A percentile compares a stretch with the other conserved stretches of the same genome.
Evolutionary conservation across 805 yeast genomes (phyloP).

Genomic region (Wickerhamiella bombiphila): DNA sequence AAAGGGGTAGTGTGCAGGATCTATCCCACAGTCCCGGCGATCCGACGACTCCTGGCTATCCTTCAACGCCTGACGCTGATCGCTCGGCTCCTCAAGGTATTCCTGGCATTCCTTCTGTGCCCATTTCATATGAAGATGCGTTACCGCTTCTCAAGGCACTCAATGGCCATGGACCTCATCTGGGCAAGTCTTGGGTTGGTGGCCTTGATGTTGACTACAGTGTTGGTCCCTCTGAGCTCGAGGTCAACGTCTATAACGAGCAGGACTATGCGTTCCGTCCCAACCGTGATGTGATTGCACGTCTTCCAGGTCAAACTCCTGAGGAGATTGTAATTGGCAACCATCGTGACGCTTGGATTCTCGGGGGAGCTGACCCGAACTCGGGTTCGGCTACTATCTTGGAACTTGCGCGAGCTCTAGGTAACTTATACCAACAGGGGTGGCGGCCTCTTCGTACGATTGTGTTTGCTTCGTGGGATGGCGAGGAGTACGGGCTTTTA

Average conservation of each 20-base stretch:
- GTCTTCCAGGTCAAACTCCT: slow-evolving; percentile 38
- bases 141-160: slow-evolving; percentile 44
- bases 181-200: slow-evolving; percentile 31
- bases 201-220: slow-evolving; percentile 33
- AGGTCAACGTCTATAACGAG: slow-evolving; percentile 41
- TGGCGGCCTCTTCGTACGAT: slow-evolving; percentile 67
- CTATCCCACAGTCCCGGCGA: slow-evolving; percentile 55
- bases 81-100: slow-evolving; percentile 39
- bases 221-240: slow-evolving; percentile 35
- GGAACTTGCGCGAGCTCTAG: slow-evolving; percentile 48
- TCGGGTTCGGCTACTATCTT: slow-evolving; percentile 53
- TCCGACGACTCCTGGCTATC: slow-evolving; percentile 61
- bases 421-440: slow-evolving; percentile 36
- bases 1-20: slow-evolving; percentile 61
- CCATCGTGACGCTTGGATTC: slow-evolving; percentile 71
- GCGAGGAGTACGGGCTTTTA: slow-evolving; percentile 54
- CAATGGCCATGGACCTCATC: slow-evolving; percentile 40
- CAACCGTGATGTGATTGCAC: slow-evolving; percentile 49
- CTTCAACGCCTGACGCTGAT: slow-evolving; percentile 36
- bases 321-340: slow-evolving; percentile 56
- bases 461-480: slow-evolving; percentile 67
- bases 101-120: slow-evolving; percentile 57
- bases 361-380: slow-evolving; percentile 72
- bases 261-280: slow-evolving; percentile 51
- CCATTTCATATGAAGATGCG: slow-evolving; percentile 50